phyloP scores from a whole-genome alignment of 2,329 filamentous ascomycete genomes.

The Setomelanomma holmii region DNA sequence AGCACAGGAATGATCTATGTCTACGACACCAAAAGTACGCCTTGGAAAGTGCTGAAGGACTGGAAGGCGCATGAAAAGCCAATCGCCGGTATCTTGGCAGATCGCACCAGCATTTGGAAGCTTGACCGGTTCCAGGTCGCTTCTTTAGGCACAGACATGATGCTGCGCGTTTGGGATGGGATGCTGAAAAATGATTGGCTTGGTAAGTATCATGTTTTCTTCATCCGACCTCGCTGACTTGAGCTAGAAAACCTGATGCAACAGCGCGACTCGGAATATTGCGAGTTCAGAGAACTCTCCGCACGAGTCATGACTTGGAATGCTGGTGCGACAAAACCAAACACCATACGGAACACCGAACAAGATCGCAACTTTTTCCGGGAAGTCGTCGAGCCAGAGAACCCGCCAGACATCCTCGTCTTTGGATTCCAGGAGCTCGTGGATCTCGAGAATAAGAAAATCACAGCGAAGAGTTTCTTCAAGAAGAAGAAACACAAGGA shows the following conservation, averaged over 20 bases:
- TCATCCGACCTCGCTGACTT: constrained; percentile 24
- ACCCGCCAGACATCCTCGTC: constrained; percentile 85
- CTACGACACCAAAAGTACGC: constrained; percentile 82
- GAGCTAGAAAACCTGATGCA: constrained; percentile 80
- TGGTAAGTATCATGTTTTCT: constrained; percentile 52
- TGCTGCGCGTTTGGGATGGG: constrained; percentile 87
- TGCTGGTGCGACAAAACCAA: constrained; percentile 92
- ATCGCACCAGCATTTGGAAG: constrained; percentile 83
- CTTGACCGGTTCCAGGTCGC: constrained; percentile 84
- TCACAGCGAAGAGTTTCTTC: constrained; percentile 94
- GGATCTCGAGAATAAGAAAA: constrained; percentile 94
- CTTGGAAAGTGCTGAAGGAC: constrained; percentile 91
- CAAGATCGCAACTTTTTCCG: constrained; percentile 80
- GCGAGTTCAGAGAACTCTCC: constrained; percentile 81
- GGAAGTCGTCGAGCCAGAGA: constrained; percentile 76
- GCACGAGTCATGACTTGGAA: constrained; percentile 94
- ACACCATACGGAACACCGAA: constrained; percentile 73
- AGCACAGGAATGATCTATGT: constrained; percentile 94
- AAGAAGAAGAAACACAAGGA: constrained; percentile 82
- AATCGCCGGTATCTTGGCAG: constrained; percentile 77
- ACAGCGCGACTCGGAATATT: constrained; percentile 79
- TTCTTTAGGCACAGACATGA: constrained; percentile 86
- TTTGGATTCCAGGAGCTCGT: constrained; percentile 99
- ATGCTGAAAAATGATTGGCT: constrained; percentile 93
- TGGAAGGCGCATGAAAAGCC: constrained; percentile 91